Percentiles rank a stretch among this genome's conserved stretches.
Conservation (phyloP, 495 filamentous ascomycete species). For the Astrocystis sublimbata region DNA sequence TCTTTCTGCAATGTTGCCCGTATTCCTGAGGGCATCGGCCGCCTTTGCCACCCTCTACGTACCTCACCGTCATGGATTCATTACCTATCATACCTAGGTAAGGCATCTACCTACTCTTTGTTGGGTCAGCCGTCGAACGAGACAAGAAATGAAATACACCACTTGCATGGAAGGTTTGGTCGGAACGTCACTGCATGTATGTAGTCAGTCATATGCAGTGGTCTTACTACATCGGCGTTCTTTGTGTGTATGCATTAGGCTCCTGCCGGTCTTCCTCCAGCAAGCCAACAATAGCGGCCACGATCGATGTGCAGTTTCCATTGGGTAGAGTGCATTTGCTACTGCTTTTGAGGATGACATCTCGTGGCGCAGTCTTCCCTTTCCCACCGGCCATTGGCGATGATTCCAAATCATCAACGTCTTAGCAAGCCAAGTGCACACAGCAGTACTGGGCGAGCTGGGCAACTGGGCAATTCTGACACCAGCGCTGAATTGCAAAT, state of each 20-base stretch:
- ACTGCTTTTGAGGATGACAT: background rate
- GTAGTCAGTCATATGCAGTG: no score
- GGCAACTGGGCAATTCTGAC: background rate
- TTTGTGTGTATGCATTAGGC: no score
- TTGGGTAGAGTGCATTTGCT: background rate
- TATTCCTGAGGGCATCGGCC: background rate
- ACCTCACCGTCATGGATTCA: no score
- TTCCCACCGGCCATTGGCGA: background rate
- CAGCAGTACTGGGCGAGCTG: no score
- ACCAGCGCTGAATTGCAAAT: background rate
- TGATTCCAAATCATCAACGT: constrained; percentile 14
- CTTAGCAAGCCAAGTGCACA: constrained; percentile 1
- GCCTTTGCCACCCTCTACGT: no score
- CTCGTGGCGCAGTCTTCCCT: background rate
- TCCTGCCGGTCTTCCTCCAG: no score
- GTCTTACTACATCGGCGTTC: no score
- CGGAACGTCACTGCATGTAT: no score
- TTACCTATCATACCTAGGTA: background rate
- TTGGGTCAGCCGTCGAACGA: no score
- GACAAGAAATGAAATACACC: no score
- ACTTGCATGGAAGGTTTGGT: no score
- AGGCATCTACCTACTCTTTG: background rate
- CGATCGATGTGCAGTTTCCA: background rate
- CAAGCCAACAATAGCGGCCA: no score
- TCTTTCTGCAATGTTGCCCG: background rate